Base-by-base conservation (phyloP, 305 asterid genomes). In the Ilex paraguariensis region DNA sequence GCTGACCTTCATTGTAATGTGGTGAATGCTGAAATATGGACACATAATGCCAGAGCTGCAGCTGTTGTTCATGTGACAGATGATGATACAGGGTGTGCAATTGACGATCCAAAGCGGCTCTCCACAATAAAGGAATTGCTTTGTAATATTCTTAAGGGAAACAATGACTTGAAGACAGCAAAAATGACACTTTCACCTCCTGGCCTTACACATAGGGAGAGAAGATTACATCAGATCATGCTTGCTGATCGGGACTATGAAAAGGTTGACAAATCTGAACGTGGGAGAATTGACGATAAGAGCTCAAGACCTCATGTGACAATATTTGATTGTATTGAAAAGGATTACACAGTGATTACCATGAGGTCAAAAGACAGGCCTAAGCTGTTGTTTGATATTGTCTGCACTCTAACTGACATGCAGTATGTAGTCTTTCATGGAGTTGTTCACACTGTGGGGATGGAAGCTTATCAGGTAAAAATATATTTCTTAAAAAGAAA, bases 161-260 rank as follows among this genome's bases (percentile, higher is more conserved):
- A 70, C 68, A 73, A 65, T 59, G 90, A 78, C 80, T 59, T 71
- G 40, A 82, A 77, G 58, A 71, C 83, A 7, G 88, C 95, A 51
- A 83, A 70, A 68, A 83, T 78, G 88, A 69, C 81, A 53, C 88
- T 85, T 66, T 80, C 95, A 14, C 77, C 88, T 50, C 84, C 90
- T 9, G 93, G 88, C 21, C 68, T 66, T 61, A 82, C 85, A 16
- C 93, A 83, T 62, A 71, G 93, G 75, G 85, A 81, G 71, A 85
- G 91, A 79, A 85, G 95, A 69, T 76, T 85, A 67, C 95, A 87
- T 75, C 95, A 87, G 77, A 85, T 87, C 56, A 87, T 85, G 93
- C 83, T 85, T 77, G 93, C 85, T 42, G 95, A 83, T 75, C 73
- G 93, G 57, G 95, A 87, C 76, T 83, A 81, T 66, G 82, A 81